Evolutionary conservation across 805 yeast genomes (phyloP).

Genomic region (Huiozyma sinensis): DNA sequence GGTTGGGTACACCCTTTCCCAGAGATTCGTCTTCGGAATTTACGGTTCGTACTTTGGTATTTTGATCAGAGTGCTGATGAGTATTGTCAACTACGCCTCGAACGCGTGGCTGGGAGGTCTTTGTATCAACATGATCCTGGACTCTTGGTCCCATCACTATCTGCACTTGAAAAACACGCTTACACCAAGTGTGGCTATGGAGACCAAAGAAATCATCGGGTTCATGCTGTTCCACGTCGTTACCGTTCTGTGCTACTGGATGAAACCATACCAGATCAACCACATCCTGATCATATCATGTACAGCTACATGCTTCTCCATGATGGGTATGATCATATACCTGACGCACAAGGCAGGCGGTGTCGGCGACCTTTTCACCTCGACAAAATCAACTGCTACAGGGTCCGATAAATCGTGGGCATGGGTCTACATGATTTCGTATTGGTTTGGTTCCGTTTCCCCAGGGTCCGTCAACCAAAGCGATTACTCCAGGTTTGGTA

Average conservation of each 20-base stretch:
- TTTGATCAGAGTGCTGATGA: conserved; percentile 32
- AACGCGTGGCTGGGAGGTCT: conserved; percentile 38
- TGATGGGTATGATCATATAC: conserved; percentile 33
- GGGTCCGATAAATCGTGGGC: conserved; percentile 33
- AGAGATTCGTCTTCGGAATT: conserved; percentile 38
- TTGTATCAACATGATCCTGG: conserved; percentile 30
- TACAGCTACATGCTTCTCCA: conserved; percentile 30
- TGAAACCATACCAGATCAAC: conserved; percentile 37
- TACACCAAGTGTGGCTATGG: conserved; percentile 26
- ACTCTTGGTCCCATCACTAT: conserved; percentile 33
- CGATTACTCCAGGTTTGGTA: conserved; percentile 33
- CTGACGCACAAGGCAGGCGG: conserved; percentile 27
- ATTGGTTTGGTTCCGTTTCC: conserved; percentile 34
- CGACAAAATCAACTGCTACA: conserved; percentile 19
- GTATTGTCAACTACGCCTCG: conserved; percentile 39
- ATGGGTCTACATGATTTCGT: conserved; percentile 34
- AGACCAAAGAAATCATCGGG: conserved; percentile 30
- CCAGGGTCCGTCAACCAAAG: conserved; percentile 33
- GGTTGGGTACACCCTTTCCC: conserved; percentile 37
- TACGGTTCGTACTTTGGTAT: conserved; percentile 35
- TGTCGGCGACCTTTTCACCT: conserved; percentile 27
- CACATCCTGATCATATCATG: conserved; percentile 29
- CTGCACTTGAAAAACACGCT: conserved; percentile 27
- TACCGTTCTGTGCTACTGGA: conserved; percentile 30
- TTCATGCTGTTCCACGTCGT: conserved; percentile 35